A percentile compares a stretch with the other conserved stretches of the same genome.
Evolutionary conservation across 257 asterid species (phyloP).

Genomic region (Jacaranda mimosifolia): DNA sequence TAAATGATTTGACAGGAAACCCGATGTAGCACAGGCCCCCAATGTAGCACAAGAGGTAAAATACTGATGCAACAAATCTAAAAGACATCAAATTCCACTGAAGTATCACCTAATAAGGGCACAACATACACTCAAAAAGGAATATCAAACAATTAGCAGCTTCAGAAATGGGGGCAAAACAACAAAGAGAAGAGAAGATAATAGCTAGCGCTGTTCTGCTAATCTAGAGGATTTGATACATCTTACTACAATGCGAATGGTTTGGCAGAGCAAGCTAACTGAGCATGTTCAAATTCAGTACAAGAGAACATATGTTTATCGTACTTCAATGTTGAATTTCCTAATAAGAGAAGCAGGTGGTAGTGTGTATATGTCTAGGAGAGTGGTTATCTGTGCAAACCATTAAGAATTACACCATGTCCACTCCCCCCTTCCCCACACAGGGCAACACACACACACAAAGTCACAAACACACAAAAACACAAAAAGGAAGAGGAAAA

Average conservation of each 20-base stretch:
- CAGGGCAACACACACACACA: not conserved
- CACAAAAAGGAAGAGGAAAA: too few relatives aligned
- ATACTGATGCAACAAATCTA: not conserved
- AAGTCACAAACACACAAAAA: not conserved
- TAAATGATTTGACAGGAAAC: not conserved
- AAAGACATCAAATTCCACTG: not conserved
- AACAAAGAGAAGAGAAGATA: not conserved
- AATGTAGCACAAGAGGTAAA: not conserved
- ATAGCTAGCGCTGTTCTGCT: not conserved
- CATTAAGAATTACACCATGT: too few relatives aligned
- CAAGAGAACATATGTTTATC: not conserved
- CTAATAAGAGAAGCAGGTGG: too few relatives aligned
- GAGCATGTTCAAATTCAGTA: not conserved
- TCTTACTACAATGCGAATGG: not conserved
- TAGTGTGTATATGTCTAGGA: too few relatives aligned
- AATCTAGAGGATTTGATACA: slow-evolving; percentile 1
- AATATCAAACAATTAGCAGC: not conserved
- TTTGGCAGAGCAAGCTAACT: not conserved
- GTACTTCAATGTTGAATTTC: not conserved
- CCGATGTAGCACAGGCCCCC: not conserved
- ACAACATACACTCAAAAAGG: not conserved
- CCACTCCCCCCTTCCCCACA: not conserved
- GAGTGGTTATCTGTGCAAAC: not conserved
- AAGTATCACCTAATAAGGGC: not conserved
- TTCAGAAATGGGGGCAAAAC: not conserved